Evolutionary conservation across 2,329 filamentous ascomycete species (phyloP).

Genomic region (Cryphonectria parasitica): DNA sequence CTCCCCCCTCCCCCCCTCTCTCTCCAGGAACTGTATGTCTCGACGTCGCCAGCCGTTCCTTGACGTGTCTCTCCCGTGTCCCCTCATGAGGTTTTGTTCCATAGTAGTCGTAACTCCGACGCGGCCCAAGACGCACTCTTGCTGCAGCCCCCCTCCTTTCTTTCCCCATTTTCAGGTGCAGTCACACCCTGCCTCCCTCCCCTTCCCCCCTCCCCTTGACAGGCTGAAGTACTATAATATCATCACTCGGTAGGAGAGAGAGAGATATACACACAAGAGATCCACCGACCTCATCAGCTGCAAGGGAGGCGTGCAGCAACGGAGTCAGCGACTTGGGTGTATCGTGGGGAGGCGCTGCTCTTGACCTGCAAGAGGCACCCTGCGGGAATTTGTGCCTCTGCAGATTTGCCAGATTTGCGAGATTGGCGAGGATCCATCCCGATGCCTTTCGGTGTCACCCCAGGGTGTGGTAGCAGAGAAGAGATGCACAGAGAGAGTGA

Average conservation of each 20-base stretch:
- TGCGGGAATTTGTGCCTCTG: slow-evolving; percentile 17
- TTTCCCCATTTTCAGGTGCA: neutral
- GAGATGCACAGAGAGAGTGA: neutral
- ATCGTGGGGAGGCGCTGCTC: slow-evolving; percentile 22
- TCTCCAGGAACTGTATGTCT: neutral
- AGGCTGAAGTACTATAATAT: neutral
- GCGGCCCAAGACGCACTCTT: neutral
- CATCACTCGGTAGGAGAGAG: neutral
- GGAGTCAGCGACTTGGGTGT: slow-evolving; percentile 20
- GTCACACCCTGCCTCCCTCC: neutral
- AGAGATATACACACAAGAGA: neutral
- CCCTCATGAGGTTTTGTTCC: neutral
- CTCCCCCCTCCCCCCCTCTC: neutral
- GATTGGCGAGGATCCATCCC: slow-evolving; percentile 24
- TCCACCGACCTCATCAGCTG: slow-evolving; percentile 22
- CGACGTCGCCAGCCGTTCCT: neutral
- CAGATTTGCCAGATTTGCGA: slow-evolving; percentile 26
- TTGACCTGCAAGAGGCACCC: slow-evolving; percentile 17
- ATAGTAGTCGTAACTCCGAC: slow-evolving; percentile 6
- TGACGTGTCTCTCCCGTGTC: neutral
- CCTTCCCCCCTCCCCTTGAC: neutral
- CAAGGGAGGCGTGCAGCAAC: slow-evolving; percentile 12
- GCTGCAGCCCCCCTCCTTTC: slow-evolving; percentile 18
- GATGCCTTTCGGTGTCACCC: slow-evolving; percentile 24
- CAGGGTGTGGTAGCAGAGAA: neutral